Conservation (phyloP, 2,329 filamentous ascomycete genomes). For the Phialocephala sp. region DNA sequence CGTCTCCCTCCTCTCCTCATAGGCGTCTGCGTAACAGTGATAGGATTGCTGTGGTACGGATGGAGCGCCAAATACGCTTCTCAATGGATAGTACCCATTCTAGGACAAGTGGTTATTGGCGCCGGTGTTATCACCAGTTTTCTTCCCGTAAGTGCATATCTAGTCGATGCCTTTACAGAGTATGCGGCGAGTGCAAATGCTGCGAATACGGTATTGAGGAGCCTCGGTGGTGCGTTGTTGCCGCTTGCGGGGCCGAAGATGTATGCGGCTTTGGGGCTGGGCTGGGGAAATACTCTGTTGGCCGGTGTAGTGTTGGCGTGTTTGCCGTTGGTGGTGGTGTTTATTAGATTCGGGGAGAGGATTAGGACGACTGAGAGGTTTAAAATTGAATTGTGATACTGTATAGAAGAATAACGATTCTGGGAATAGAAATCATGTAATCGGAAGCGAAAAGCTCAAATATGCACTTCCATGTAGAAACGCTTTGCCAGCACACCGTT, state of each 20-base stretch:
- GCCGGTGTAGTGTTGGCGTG: conserved; percentile 53
- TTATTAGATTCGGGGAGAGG: conserved; percentile 49
- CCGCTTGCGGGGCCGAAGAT: conserved; percentile 54
- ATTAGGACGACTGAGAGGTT: conserved; percentile 43
- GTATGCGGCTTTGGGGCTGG: conserved; percentile 47
- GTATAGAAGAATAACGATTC: background rate
- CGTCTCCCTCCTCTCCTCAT: conserved; percentile 50
- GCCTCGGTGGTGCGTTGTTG: conserved; percentile 53
- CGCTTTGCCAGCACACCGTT: too few relatives aligned
- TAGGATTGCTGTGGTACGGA: conserved; percentile 55
- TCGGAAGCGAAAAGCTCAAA: background rate
- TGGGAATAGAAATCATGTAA: background rate
- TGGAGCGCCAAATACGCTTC: conserved; percentile 49
- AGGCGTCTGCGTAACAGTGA: conserved; percentile 46
- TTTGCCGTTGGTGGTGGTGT: conserved; percentile 50
- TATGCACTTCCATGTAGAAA: background rate
- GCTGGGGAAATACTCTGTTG: conserved; percentile 54
- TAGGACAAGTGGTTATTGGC: conserved; percentile 48
- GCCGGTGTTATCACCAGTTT: conserved; percentile 49
- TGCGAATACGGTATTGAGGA: conserved; percentile 48
- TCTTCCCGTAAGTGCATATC: conserved; percentile 50
- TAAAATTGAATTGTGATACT: background rate
- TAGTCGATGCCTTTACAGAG: conserved; percentile 48
- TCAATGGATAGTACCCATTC: conserved; percentile 50
- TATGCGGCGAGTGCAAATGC: conserved; percentile 47